These are phyloP conservation scores for Endocalyx cinctus DNA, from an alignment of 2,329 filamentous ascomycete species.

Conservation along the genomic window DNA sequence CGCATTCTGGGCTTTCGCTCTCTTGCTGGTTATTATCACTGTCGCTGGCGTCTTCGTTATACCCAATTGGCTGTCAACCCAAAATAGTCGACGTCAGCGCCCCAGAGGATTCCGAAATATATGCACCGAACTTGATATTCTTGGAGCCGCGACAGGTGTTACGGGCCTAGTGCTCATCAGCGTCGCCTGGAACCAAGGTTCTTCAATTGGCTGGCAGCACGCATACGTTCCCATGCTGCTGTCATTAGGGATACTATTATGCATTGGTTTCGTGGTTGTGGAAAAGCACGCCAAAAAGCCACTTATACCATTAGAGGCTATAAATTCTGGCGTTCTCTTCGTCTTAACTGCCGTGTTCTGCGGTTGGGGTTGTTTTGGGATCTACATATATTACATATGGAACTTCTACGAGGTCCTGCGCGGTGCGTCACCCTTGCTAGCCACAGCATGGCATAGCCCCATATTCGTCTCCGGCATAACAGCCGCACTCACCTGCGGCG, in stretches of 20 bases:
- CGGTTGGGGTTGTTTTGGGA: conserved; percentile 42
- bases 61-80: conserved; percentile 14
- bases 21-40: conserved; percentile 18
- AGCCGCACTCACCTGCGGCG: conserved; percentile 24
- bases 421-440: conserved; percentile 32
- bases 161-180: conserved; percentile 51
- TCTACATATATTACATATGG: conserved; percentile 40
- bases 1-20: conserved; percentile 24
- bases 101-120: conserved; percentile 12
- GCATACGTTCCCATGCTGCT: conserved; percentile 48
- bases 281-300: conserved; percentile 45
- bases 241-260: conserved; percentile 44
- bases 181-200: conserved; percentile 56
- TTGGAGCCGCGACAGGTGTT: conserved; percentile 37
- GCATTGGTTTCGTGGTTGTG: conserved; percentile 46
- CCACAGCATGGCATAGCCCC: conserved; percentile 34
- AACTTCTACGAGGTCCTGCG: conserved; percentile 35
- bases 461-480: conserved; percentile 32
- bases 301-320: conserved; percentile 46
- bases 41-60: conserved; percentile 21
- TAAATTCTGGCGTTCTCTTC: conserved; percentile 43
- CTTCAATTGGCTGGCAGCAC: conserved; percentile 46
- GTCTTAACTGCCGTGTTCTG: conserved; percentile 44
- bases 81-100: too few species aligned
- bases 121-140: conserved; percentile 21